Conservation (phyloP, 106 monocot genomes). For the Phalaenopsis aphrodite region DNA sequence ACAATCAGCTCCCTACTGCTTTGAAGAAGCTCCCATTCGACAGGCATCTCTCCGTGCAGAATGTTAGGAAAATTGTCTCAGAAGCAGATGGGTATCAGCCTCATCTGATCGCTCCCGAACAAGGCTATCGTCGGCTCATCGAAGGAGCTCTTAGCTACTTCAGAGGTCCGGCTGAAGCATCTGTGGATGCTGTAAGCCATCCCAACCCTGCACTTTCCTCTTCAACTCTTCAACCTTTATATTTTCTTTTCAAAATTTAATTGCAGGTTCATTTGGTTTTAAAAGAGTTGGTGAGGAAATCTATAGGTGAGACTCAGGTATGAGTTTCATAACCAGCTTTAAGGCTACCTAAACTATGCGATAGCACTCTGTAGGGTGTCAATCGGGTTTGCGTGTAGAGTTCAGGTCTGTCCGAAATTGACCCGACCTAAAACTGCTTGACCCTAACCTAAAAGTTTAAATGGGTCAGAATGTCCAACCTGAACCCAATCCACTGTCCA, state of each 20-base stretch:
- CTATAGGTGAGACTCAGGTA: conserved; percentile 61
- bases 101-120: conserved; percentile 60
- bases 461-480: too few species aligned
- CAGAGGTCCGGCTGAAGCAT: conserved; percentile 58
- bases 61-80: conserved; percentile 51
- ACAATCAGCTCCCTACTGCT: conserved; percentile 54
- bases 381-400: too few species aligned
- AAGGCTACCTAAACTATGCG: neutral
- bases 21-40: conserved; percentile 60
- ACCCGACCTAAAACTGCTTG: too few species aligned
- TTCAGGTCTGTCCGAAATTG: too few species aligned
- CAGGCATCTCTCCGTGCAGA: conserved; percentile 44
- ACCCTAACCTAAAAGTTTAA: too few species aligned
- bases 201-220: neutral
- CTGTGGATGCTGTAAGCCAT: conserved; percentile 46
- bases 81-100: conserved; percentile 72
- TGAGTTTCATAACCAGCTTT: neutral
- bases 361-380: too few species aligned
- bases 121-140: conserved; percentile 54
- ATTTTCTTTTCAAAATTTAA: neutral
- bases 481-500: too few species aligned
- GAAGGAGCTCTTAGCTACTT: conserved; percentile 48
- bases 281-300: conserved; percentile 57
- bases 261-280: conserved; percentile 54
- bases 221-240: neutral